Base-by-base conservation (phyloP, 805 yeast genomes). In the Yarrowia keelungensis region DNA sequence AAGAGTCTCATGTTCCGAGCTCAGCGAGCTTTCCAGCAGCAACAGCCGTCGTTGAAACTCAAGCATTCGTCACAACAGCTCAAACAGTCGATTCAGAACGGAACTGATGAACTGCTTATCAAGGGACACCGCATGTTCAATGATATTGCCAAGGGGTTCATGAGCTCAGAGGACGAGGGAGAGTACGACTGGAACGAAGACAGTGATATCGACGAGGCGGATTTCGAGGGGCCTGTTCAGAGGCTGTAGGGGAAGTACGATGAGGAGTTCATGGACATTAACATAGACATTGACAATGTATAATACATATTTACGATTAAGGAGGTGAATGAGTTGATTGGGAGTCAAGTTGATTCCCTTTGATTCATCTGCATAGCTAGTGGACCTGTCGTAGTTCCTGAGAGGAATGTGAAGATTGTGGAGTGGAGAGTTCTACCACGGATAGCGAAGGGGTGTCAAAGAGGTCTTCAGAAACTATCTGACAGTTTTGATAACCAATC, bases 1-100 rank as follows among this genome's bases (percentile, higher is more conserved):
- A 62, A 62, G 67, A 62, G 67, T 49, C 56, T 62, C 12, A 49
- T 62, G 67, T 62, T 62, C 56, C 45, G 67, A 8, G 67, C 67
- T 1, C 67, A 62, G 32, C 19, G 56, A 7, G 67, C 67, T 46
- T 62, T 62, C 12, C 67, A 62, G 46, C 56, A 62, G 12, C 43
- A 62, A n/a, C 67, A 62, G 39, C 65, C 65, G 10, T 15, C 47
- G 15, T 47, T 62, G 22, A 47, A 47, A 38, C 56, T 62, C 26
- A 62, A 62, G 47, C 54, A 49, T 22, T 62, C 67, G n/a, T 62
- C 67, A n/a, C 67, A 62, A 12, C 67, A 62, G 50, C 46, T 62
- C 22, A 62, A 62, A 26, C 67, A 62, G 56, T 39, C 45, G 3
- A 62, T 62, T 15, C 67, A 62, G 32, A 62, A 47, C 38, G 54